Conservation (phyloP, 2,329 filamentous ascomycete genomes). For the Stemphylium vesicarium region DNA sequence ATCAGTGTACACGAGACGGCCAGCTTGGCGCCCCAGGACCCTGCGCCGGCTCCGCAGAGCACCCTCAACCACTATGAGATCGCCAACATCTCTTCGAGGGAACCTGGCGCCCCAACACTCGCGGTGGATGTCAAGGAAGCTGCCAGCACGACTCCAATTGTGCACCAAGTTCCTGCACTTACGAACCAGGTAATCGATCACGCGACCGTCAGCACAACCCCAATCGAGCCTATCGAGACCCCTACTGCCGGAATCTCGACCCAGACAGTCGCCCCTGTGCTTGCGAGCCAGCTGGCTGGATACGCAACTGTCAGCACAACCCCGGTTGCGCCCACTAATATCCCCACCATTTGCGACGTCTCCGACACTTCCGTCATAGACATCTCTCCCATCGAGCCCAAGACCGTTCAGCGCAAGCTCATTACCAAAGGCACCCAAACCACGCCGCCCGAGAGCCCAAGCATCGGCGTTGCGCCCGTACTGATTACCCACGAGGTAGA, state of each 20-base stretch:
- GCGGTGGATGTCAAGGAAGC: slow-evolving; percentile 4
- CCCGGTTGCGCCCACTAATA: not conserved
- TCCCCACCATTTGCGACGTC: not conserved
- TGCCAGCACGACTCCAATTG: slow-evolving; percentile 5
- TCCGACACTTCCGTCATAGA: not conserved
- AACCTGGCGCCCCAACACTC: not conserved
- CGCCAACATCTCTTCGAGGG: slow-evolving; percentile 1
- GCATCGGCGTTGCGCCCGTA: slow-evolving; percentile 2
- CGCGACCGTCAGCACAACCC: slow-evolving; percentile 2
- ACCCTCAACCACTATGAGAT: not conserved
- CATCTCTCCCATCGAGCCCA: slow-evolving; percentile 6
- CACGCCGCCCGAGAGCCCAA: not conserved
- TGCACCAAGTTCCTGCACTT: not conserved
- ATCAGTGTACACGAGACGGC: not conserved
- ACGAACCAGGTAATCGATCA: too few species aligned
- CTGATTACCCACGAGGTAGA: slow-evolving; percentile 5
- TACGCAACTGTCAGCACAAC: slow-evolving; percentile 1
- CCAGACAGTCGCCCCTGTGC: slow-evolving; percentile 12
- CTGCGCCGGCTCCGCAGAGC: not conserved
- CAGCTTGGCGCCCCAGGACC: not conserved
- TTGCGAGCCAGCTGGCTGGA: not conserved
- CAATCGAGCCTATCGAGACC: slow-evolving; percentile 1
- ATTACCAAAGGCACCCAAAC: slow-evolving; percentile 3
- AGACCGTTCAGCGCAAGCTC: not conserved
- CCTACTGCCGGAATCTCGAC: not conserved